A percentile compares a stretch with the other conserved stretches of the same genome.
These are phyloP conservation scores for Hypoxylon rickii DNA, from an alignment of 495 filamentous ascomycete species.

Conservation along the genomic window DNA sequence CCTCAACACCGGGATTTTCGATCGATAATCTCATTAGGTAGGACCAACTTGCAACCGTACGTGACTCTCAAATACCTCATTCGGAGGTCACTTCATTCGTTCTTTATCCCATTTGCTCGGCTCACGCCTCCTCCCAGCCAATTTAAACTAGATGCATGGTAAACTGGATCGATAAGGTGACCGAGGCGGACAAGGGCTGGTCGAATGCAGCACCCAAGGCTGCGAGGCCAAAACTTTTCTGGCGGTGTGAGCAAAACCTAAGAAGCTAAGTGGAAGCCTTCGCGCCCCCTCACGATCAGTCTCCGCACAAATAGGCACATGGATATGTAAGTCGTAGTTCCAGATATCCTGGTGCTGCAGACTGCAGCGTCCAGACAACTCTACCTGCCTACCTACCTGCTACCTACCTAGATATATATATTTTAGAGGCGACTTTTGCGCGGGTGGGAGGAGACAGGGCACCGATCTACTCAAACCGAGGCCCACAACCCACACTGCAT, in stretches of 20 bases:
- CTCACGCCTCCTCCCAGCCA: slow-evolving; percentile 1
- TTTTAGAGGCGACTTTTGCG: slow-evolving; percentile 11
- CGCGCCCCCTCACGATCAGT: slow-evolving; percentile 29
- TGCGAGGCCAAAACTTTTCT: slow-evolving; percentile 19
- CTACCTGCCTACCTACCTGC: too few species aligned
- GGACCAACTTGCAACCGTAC: slow-evolving; percentile 12
- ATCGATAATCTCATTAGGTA: slow-evolving; percentile 20
- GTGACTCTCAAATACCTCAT: slow-evolving; percentile 22
- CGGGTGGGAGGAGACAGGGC: slow-evolving; percentile 15
- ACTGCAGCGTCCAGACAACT: slow-evolving; percentile 21
- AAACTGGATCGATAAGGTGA: slow-evolving; percentile 18
- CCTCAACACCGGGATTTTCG: slow-evolving; percentile 5
- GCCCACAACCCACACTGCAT: slow-evolving; percentile 22
- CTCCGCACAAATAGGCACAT: slow-evolving; percentile 25
- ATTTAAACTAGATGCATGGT: slow-evolving; percentile 15
- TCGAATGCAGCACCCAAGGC: slow-evolving; percentile 25
- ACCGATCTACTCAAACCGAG: slow-evolving; percentile 17
- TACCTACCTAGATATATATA: too few species aligned
- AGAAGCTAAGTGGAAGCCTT: slow-evolving; percentile 22
- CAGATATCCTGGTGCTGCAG: slow-evolving; percentile 25
- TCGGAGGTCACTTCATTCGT: slow-evolving; percentile 15
- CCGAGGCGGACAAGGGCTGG: slow-evolving; percentile 2
- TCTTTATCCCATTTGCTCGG: too few species aligned
- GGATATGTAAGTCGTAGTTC: slow-evolving; percentile 29
- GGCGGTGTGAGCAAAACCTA: slow-evolving; percentile 29